A percentile compares a stretch with the other conserved stretches of the same genome.
These are phyloP conservation scores for Tympanopsis confertula DNA, from an alignment of 2,329 filamentous ascomycete genomes.

Conservation along the genomic window DNA sequence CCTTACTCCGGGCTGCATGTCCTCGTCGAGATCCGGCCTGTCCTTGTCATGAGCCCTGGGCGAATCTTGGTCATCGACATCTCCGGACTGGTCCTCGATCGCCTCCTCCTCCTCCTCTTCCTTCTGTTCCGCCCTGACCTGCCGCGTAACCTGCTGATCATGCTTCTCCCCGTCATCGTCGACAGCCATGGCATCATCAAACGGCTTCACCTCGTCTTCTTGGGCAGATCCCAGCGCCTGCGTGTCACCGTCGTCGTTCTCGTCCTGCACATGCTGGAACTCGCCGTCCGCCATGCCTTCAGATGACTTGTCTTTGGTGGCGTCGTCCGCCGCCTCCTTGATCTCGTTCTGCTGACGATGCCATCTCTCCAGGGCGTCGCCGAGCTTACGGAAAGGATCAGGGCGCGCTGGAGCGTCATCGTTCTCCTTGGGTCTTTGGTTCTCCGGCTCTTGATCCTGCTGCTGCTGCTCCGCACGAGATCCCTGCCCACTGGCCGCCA, in stretches of 20 bases:
- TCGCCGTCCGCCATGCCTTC: constrained; percentile 65
- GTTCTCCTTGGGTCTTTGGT: constrained; percentile 19
- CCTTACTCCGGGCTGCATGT: constrained; percentile 44
- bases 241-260: constrained; percentile 67
- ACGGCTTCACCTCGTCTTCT: constrained; percentile 72
- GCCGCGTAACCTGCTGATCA: constrained; percentile 16
- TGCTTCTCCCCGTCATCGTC: constrained; percentile 54
- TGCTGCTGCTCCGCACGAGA: constrained; percentile 30
- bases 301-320: constrained; percentile 32
- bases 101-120: constrained; percentile 30
- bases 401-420: constrained; percentile 28
- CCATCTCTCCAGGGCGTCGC: constrained; percentile 86
- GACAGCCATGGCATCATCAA: constrained; percentile 83
- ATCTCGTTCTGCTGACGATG: constrained; percentile 83
- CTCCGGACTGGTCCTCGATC: constrained; percentile 19
- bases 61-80: constrained; percentile 24
- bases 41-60: constrained; percentile 24
- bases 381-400: constrained; percentile 85
- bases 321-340: constrained; percentile 42
- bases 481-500: constrained; percentile 42
- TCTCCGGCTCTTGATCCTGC: constrained; percentile 28
- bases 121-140: constrained; percentile 39
- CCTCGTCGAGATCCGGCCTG: constrained; percentile 37
- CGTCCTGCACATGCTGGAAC: constrained; percentile 84
- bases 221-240: constrained; percentile 84